Base-by-base conservation (phyloP, 495 filamentous ascomycete species). In the Penicillium taxi region DNA sequence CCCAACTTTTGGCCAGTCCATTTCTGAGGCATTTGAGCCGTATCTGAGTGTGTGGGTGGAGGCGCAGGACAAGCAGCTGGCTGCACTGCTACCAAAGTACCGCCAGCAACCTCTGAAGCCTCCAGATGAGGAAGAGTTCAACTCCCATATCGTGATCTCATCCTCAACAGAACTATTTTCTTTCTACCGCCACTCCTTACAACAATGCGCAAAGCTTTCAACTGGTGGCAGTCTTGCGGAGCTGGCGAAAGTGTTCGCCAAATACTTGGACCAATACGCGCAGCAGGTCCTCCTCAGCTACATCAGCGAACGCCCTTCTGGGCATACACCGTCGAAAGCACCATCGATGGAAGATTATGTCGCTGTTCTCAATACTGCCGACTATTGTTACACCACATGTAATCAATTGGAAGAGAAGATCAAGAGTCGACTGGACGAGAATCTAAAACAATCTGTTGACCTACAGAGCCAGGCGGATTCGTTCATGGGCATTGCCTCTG, bases 1-100 rank as follows among this genome's bases (percentile, higher is more conserved):
- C 2, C 78, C 82, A 3, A 81, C 77, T 31, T 95, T 95, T 56
- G 82, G 86, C 26, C 88, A 93, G 37, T 82, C 85, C 6, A 95
- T 98, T 47, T 98, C 91, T 1, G 88, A 94, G 39, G 91, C 91
- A 2, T 98, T 98, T 43, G 91, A 96, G 55, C 91, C 91, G 7
- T 96, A 96, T 57, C 70, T 98, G 26, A 94, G 86, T 53, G 67
- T 96, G 7, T 98, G 91, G 91, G 89, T 98, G 15, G 91, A 96
- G 41, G 85, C 84, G 18, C 91, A 96, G 59, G 91, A 96, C 52
- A 88, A 82, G 67, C 80, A 93, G 42, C 68, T 98, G 18, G 82
- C 86, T 8, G 67, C 71, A 5, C 78, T 96, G 64, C 82, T 98
- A 37, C 89, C 87, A 2, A 87, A 80, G 59, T 96, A 96, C 61